Evolutionary conservation across 2,329 filamentous ascomycete species (phyloP).

Genomic region (Hypoxylon rubiginosum): DNA sequence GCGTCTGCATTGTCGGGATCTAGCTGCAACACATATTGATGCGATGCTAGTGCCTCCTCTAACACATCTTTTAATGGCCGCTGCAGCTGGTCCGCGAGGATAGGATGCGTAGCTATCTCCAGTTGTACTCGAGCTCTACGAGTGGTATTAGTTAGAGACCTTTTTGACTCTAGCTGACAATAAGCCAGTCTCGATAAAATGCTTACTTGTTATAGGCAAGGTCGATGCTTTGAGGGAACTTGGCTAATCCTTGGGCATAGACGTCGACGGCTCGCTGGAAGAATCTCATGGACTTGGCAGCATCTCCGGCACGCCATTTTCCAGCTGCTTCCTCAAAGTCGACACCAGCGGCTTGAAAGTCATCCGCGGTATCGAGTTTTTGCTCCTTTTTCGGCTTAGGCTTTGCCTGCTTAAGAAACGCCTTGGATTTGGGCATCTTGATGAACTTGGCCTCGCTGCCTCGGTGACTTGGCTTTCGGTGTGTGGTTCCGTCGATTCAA

Average conservation of each 20-base stretch:
- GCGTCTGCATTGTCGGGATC: conserved; percentile 75
- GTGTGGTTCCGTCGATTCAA: neutral
- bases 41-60: conserved; percentile 72
- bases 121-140: conserved; percentile 77
- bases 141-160: too few relatives aligned
- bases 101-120: conserved; percentile 76
- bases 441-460: neutral
- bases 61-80: conserved; percentile 67
- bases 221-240: conserved; percentile 74
- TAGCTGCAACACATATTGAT: conserved; percentile 71
- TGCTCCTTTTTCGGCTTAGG: conserved; percentile 52
- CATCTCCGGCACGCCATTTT: conserved; percentile 81
- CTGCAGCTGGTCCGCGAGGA: conserved; percentile 70
- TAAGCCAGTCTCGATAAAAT: neutral
- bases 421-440: conserved; percentile 38
- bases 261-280: conserved; percentile 74
- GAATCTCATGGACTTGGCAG: conserved; percentile 69
- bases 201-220: conserved; percentile 77
- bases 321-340: conserved; percentile 78
- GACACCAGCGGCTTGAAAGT: conserved; percentile 77
- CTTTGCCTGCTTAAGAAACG: conserved; percentile 40
- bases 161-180: neutral
- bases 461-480: neutral
- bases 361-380: conserved; percentile 73
- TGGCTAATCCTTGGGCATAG: conserved; percentile 73